These are phyloP conservation scores for Leishmania turanica DNA, from an alignment of 208 protist species.

Conservation along the genomic window DNA sequence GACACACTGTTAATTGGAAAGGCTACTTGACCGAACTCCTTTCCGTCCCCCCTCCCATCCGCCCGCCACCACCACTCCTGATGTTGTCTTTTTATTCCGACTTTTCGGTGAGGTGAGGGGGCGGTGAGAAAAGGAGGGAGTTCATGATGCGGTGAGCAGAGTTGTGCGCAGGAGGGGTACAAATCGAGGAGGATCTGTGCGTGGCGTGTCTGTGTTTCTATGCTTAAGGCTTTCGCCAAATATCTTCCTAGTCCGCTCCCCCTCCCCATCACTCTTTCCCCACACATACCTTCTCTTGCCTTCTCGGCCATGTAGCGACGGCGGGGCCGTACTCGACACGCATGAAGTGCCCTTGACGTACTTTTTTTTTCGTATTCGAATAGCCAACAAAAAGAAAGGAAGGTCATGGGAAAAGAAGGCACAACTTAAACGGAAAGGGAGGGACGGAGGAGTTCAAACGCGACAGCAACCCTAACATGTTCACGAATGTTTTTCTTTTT, in stretches of 20 bases:
- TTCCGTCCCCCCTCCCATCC: neutral
- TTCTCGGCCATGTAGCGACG: neutral
- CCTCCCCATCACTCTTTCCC: neutral
- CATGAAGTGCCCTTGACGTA: neutral
- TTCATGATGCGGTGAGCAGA: neutral
- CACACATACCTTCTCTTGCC: neutral
- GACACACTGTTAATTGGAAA: neutral
- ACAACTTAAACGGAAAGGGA: neutral
- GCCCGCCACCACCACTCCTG: no score
- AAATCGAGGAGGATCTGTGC: neutral
- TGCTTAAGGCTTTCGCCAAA: neutral
- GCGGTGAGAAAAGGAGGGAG: neutral
- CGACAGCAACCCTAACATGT: no score
- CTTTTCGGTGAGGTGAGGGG: neutral
- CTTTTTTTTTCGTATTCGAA: neutral
- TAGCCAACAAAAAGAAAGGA: neutral
- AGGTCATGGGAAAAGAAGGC: neutral
- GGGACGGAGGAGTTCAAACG: no score
- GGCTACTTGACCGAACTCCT: neutral
- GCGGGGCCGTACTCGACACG: neutral
- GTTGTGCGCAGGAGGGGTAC: neutral
- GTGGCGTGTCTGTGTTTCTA: neutral
- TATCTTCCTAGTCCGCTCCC: neutral
- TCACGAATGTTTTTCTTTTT: neutral
- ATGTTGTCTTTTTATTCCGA: no score